Evolutionary conservation across 2,329 filamentous ascomycete species (phyloP).

Genomic region (Xylaria sp.): DNA sequence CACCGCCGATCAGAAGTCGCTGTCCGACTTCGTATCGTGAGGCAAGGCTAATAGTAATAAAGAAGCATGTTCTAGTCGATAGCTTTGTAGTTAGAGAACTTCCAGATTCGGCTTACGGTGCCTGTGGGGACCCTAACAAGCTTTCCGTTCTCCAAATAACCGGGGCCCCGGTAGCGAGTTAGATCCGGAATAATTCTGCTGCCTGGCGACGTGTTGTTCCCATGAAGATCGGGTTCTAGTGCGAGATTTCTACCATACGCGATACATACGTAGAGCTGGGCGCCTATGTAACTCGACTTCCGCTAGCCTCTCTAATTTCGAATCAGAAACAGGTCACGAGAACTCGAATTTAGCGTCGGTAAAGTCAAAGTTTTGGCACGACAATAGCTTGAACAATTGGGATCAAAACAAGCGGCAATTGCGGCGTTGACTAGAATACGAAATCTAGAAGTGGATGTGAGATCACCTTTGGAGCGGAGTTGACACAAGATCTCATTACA

Average conservation of each 20-base stretch:
- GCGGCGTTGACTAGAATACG: not conserved
- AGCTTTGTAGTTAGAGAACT: not conserved
- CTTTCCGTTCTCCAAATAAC: not conserved
- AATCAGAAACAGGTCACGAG: not conserved
- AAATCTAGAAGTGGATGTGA: not conserved
- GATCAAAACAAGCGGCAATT: not conserved
- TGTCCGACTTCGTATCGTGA: not conserved
- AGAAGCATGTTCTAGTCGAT: not conserved
- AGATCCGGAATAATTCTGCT: slow-evolving; percentile 18
- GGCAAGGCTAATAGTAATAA: not conserved
- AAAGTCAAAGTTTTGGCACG: not conserved
- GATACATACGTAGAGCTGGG: not conserved
- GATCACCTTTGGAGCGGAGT: not conserved
- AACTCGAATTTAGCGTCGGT: not conserved
- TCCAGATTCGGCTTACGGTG: slow-evolving; percentile 1
- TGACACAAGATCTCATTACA: slow-evolving; percentile 8
- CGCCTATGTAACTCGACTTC: not conserved
- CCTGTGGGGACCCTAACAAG: not conserved
- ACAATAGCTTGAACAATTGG: not conserved
- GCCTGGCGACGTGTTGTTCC: slow-evolving; percentile 7
- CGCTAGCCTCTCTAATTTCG: not conserved
- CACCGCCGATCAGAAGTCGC: not conserved
- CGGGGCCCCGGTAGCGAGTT: not conserved
- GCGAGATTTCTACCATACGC: not conserved
- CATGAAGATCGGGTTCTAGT: not conserved